These are phyloP conservation scores for Eutypa lata DNA, from an alignment of 2,329 filamentous ascomycete genomes.

Conservation along the genomic window DNA sequence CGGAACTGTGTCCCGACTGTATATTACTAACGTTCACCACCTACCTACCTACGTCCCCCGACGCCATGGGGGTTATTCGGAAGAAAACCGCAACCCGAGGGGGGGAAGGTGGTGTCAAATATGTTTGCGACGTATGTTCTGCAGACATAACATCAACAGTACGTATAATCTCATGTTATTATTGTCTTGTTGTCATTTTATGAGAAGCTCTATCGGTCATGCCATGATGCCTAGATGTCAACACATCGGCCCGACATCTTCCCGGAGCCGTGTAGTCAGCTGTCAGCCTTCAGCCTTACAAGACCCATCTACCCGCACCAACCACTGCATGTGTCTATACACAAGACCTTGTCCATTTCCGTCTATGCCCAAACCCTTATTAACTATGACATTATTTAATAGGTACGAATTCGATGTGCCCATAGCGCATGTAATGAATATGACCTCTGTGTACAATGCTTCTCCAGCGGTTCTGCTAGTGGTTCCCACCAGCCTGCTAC, in stretches of 20 bases:
- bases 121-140: constrained; percentile 95
- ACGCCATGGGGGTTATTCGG: constrained; percentile 83
- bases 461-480: constrained; percentile 75
- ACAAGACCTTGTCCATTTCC: neutral
- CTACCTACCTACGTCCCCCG: constrained; percentile 10
- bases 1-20: neutral
- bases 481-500: constrained; percentile 83
- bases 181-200: constrained; percentile 5
- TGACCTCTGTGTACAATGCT: constrained; percentile 94
- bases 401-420: constrained; percentile 95
- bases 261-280: neutral
- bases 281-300: constrained; percentile 1
- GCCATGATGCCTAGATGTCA: neutral
- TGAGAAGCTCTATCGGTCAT: neutral
- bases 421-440: constrained; percentile 83
- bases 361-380: neutral
- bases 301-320: constrained; percentile 1
- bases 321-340: neutral
- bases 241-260: neutral
- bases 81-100: constrained; percentile 88
- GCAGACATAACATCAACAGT: constrained; percentile 97
- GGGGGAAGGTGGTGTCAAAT: constrained; percentile 87
- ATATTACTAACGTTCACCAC: constrained; percentile 1
- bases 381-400: constrained; percentile 4
- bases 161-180: constrained; percentile 34